Evolutionary conservation across 306 rosid genomes (phyloP), one percentile per base, ranked within the genome.

Genomic region (Lathyrus tuberosus): DNA sequence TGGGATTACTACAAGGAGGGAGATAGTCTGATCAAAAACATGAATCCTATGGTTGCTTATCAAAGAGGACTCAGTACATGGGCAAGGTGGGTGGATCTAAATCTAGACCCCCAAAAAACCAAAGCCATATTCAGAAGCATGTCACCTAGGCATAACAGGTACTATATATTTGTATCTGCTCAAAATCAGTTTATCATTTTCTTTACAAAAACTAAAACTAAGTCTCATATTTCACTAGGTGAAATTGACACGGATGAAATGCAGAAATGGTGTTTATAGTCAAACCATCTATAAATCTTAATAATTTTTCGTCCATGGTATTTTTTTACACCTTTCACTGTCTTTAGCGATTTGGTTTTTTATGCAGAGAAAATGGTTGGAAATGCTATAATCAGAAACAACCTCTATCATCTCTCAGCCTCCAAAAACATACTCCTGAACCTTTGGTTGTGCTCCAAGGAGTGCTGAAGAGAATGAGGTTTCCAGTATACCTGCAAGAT

Each of bases 71-170:
- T 94, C 44, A 84, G 86, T 18, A 90, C 97, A 66, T 94, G 96
- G 98, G 97, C 98, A 72, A 94, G 83, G 80, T 94, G 98, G 98
- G 85, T 90, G 71, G 96, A 90, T 83, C 72, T 94, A 47, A 94
- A 94, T 75, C 83, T 94, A 26, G 84, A 88, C 66, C 96, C 96
- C 44, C 78, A 68, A 33, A 81, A 70, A 83, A 88, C 88, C 83
- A 72, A 68, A 42, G 90, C 90, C 47, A 79, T 94, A 71, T 94
- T 94, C 65, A 83, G 98, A 74, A 94, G 98, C 74, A 88, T 94
- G 94, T 88, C 98, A 22, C 97, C 98, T 15, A 82, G 96, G 72
- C 98, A 93, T 62, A 90, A 93, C 94, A 88, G 96, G 98, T 93
- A 82, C 10, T 4, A 8, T 73, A 18, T 38, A 37, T 17, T 65